Base-by-base conservation (phyloP, 2,329 filamentous ascomycete genomes). In the Xylaria sp. region DNA sequence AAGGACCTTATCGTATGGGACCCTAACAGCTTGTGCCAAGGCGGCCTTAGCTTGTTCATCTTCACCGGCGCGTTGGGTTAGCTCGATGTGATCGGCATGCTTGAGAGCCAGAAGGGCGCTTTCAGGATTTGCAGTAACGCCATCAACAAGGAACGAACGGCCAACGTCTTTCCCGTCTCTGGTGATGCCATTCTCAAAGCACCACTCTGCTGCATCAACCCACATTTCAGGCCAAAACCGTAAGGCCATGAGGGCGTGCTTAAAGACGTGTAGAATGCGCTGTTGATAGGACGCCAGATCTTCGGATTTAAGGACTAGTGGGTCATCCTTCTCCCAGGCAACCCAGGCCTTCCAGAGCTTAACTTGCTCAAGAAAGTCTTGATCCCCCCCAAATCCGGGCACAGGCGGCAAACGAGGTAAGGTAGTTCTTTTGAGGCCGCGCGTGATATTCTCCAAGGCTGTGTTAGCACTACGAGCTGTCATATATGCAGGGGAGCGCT, bases 221-320 rank as follows among this genome's bases (percentile, higher is more conserved):
- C 96, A 99, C 74, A 98, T 90, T 78, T 97, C 93, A 3, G 96
- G 94, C 88, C 95, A 96, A 81, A 98, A 99, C 59, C 94, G 90
- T 64, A 99, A 83, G 3, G 94, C 91, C 92, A 98, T 97, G 55
- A 97, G 83, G 4, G 95, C 93, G 79, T 98, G 95, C 79, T 94
- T 96, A 84, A 97, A 98, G 71, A 93, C 91, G 79, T 97, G 97
- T 7, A 98, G 80, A 50, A 98, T 88, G 48, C 96, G 90, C 72
- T 92, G 87, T 72, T 91, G 92, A 80, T 91, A 96, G 6, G 88
- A 86, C 61, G 89, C 86, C 3, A 87, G 84, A 73, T 98, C 94
- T 62, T 98, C 94, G 2, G 90, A 86, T 77, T 93, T 92, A 61
- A 98, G 83, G 27, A 97, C 93, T 2, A 99, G 84, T 0, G 93